Evolutionary conservation across 768 basidiomycete species (phyloP), one percentile per base, ranked within the genome.

Genomic region (Phallus indusiatus): DNA sequence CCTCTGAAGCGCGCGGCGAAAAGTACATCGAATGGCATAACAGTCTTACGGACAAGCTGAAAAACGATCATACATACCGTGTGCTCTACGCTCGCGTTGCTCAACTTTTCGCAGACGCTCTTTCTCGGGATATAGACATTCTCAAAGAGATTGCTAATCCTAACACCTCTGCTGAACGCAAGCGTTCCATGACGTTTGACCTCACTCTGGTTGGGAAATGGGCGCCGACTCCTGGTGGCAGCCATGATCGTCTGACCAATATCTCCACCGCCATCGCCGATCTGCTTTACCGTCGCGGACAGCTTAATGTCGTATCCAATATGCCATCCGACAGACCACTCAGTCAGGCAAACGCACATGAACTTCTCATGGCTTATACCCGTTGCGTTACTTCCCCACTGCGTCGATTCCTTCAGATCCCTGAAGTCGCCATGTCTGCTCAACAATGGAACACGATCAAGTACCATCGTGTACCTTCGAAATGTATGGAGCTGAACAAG

Each of bases 171-270:
- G 61, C 52, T 21, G 63, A 67, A 9, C 62, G 68, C 52, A 67
- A 62, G 0, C 60, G 33, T 47, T 54, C 63, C 4, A 67, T 78
- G 21, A 63, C 76, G 6, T 74, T 69, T 61, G 70, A 74, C 34
- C 70, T 88, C 18, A 79, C 79, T 7, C 76, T 86, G 16, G 84
- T 78, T 0, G 76, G 76, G 1, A 90, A 88, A 68, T 89, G 86
- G 86, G 85, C 85, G 0, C 86, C 87, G 0, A 79, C 80, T 1
- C 81, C 82, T 12, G 74, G 68, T 3, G 71, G 74, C 2, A 75
- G 81, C 3, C 86, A 87, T 57, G 87, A 88, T 64, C 76, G 79
- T 10, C 72, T 76, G 58, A 83, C 82, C 2, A 83, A 84, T 67
- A 81, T 89, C 62, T 68, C 81, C 5, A 83, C 86, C 0, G 85